Percentiles rank a stretch among this genome's conserved stretches.
These are phyloP conservation scores for Botryotinia calthae DNA, from an alignment of 2,329 filamentous ascomycete species.

Conservation along the genomic window DNA sequence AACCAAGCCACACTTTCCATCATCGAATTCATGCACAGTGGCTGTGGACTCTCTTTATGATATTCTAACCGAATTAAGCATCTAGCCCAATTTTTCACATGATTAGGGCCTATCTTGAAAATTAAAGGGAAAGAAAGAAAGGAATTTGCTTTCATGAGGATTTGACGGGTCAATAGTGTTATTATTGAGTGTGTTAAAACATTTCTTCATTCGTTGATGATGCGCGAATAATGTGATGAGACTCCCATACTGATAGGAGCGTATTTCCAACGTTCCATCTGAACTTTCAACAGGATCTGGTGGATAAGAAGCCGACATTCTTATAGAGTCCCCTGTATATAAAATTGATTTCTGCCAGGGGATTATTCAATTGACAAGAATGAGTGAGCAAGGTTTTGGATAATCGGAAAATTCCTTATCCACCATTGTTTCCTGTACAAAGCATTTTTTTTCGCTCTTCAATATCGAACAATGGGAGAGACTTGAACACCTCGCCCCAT, in stretches of 20 bases:
- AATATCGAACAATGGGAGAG: background rate
- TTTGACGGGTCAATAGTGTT: background rate
- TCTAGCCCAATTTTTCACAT: background rate
- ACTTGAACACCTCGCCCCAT: background rate
- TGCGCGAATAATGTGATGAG: background rate
- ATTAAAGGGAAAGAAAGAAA: background rate
- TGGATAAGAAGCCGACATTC: background rate
- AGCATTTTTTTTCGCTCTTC: background rate
- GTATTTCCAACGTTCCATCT: background rate
- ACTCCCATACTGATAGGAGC: background rate
- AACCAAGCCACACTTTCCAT: conserved; percentile 5
- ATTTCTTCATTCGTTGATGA: background rate
- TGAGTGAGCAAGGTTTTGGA: background rate
- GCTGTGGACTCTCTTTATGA: background rate
- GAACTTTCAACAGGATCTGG: background rate
- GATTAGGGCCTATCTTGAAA: background rate
- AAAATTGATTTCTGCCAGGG: background rate
- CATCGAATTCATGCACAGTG: conserved; percentile 4
- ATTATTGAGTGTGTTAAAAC: background rate
- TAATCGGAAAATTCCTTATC: background rate
- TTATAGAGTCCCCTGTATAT: background rate
- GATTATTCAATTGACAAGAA: background rate
- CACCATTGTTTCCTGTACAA: background rate
- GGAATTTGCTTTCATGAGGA: background rate
- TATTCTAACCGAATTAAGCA: background rate